These are phyloP conservation scores for Phallus indusiatus DNA, from an alignment of 768 basidiomycete genomes.

Conservation along the genomic window DNA sequence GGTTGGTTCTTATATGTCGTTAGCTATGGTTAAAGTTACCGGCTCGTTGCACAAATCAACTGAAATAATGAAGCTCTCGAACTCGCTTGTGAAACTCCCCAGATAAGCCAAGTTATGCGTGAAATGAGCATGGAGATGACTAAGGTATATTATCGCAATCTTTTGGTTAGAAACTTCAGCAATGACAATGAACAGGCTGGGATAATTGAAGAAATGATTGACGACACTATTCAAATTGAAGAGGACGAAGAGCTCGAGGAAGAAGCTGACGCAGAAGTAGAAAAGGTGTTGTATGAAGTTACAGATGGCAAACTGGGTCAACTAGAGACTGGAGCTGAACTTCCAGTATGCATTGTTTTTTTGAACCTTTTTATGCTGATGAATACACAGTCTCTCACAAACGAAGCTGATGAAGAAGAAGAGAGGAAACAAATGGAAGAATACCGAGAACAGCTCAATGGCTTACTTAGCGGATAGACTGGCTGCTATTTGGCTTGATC, in stretches of 20 bases:
- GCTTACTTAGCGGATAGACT: conserved; percentile 58
- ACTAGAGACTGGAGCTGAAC: conserved; percentile 62
- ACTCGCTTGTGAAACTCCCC: conserved; percentile 86
- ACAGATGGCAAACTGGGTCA: conserved; percentile 94
- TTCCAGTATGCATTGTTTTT: conserved; percentile 52
- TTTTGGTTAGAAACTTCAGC: conserved; percentile 7
- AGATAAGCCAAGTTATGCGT: conserved; percentile 87
- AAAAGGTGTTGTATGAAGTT: conserved; percentile 90
- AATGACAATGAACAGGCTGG: conserved; percentile 61
- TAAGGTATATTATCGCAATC: conserved; percentile 46
- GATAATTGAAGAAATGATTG: conserved; percentile 97
- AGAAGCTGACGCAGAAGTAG: conserved; percentile 95
- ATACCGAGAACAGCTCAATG: conserved; percentile 83
- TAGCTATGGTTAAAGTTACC: conserved; percentile 95
- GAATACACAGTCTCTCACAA: conserved; percentile 41
- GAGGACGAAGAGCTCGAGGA: conserved; percentile 94
- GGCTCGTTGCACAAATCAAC: conserved; percentile 97
- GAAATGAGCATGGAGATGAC: conserved; percentile 99
- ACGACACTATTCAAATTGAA: conserved; percentile 83
- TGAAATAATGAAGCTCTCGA: conserved; percentile 98
- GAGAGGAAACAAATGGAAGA: conserved; percentile 83
- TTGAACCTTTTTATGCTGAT: conserved; percentile 4
- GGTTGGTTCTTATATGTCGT: not conserved
- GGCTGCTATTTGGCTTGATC: not conserved
- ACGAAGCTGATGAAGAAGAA: conserved; percentile 66